Evolutionary conservation across 2,329 filamentous ascomycete genomes (phyloP).

Genomic region (Cordyceps farinosa): DNA sequence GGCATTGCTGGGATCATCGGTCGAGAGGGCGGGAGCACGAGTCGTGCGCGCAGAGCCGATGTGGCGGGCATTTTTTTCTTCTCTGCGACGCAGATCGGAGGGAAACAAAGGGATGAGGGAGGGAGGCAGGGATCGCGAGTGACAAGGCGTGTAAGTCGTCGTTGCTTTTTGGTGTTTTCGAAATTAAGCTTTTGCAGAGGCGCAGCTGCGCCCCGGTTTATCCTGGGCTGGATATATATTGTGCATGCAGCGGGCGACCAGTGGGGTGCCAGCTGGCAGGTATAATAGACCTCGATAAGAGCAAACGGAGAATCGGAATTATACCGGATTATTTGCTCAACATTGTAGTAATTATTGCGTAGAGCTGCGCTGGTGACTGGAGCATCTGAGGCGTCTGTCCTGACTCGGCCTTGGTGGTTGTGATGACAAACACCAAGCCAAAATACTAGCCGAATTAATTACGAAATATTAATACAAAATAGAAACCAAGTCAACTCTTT

Average conservation of each 20-base stretch:
- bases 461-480: too few relatives aligned
- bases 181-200: slow-evolving; percentile 4
- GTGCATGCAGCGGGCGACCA: background rate
- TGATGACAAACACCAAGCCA: too few relatives aligned
- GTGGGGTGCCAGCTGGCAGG: background rate
- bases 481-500: too few relatives aligned
- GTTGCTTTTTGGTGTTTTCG: background rate
- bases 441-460: too few relatives aligned
- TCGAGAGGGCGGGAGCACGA: background rate
- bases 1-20: background rate
- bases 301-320: background rate
- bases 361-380: too few relatives aligned
- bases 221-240: background rate
- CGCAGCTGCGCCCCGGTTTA: slow-evolving; percentile 7
- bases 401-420: too few relatives aligned
- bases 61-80: too few relatives aligned
- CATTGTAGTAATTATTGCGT: too few relatives aligned
- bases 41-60: too few relatives aligned
- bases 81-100: background rate
- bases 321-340: too few relatives aligned
- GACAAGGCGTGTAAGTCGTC: background rate
- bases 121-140: background rate
- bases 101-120: background rate
- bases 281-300: background rate
- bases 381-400: too few relatives aligned